These are phyloP conservation scores for Fusarium luffae DNA, from an alignment of 2,329 filamentous ascomycete species.

Conservation along the genomic window DNA sequence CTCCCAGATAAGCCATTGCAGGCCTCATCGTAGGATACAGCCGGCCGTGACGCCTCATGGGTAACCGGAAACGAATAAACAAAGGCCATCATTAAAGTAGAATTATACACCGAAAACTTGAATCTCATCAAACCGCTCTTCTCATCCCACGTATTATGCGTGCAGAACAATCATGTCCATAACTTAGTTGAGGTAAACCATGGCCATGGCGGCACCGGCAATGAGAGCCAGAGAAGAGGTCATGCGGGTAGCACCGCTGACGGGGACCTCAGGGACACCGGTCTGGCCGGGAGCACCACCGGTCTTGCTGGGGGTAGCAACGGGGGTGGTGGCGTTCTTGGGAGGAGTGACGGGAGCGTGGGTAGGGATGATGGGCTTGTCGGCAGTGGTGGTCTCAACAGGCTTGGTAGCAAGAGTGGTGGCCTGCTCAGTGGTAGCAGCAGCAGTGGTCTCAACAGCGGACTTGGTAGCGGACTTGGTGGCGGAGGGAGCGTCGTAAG, in stretches of 20 bases:
- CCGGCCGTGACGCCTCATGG: slow-evolving; percentile 44
- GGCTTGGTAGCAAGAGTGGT: slow-evolving; percentile 38
- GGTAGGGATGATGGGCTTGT: slow-evolving; percentile 32
- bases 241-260: slow-evolving; percentile 47
- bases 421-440: slow-evolving; percentile 26
- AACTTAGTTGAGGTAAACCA: slow-evolving; percentile 50
- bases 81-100: slow-evolving; percentile 45
- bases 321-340: slow-evolving; percentile 20
- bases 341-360: slow-evolving; percentile 21
- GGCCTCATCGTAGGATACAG: slow-evolving; percentile 36
- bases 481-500: slow-evolving; percentile 28
- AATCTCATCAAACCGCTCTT: slow-evolving; percentile 43
- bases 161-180: slow-evolving; percentile 35
- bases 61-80: slow-evolving; percentile 45
- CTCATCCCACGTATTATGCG: slow-evolving; percentile 23
- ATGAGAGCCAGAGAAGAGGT: slow-evolving; percentile 50
- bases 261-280: slow-evolving; percentile 43
- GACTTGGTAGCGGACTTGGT: slow-evolving; percentile 25
- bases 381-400: slow-evolving; percentile 19
- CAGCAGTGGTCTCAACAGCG: slow-evolving; percentile 24
- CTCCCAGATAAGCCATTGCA: slow-evolving; percentile 36
- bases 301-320: slow-evolving; percentile 28
- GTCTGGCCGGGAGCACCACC: slow-evolving; percentile 13
- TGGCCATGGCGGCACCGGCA: slow-evolving; percentile 49
- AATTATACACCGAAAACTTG: slow-evolving; percentile 43